Percentiles rank a stretch among this genome's conserved stretches.
Evolutionary conservation across 257 asterid genomes (phyloP).

Genomic region (Fraxinus pennsylvanica): DNA sequence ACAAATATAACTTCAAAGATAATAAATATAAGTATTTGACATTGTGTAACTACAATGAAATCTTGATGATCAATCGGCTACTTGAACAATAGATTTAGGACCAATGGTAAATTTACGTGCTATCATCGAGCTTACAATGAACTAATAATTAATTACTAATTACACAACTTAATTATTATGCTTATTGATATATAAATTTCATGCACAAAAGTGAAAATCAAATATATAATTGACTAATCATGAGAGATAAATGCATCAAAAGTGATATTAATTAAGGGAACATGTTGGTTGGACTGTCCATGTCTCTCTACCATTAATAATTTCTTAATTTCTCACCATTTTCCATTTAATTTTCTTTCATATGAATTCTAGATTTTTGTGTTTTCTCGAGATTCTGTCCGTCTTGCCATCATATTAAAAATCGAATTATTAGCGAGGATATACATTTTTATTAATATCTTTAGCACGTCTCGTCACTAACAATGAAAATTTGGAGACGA

Average conservation of each 20-base stretch:
- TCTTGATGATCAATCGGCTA: background rate
- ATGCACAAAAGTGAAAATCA: background rate
- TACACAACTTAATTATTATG: background rate
- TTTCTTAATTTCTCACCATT: background rate
- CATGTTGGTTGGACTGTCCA: slow-evolving; percentile 39
- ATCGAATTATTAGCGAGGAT: no score
- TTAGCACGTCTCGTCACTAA: no score
- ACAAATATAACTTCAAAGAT: background rate
- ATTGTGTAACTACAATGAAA: background rate
- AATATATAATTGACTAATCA: background rate
- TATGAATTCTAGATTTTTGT: background rate
- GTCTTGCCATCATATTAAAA: no score
- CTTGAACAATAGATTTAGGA: background rate
- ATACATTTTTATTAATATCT: no score
- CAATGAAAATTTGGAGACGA: background rate
- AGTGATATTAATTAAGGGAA: slow-evolving; percentile 7
- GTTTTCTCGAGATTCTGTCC: no score
- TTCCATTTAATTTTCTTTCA: slow-evolving; percentile 14
- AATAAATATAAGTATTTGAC: background rate
- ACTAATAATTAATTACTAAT: background rate
- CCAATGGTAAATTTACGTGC: background rate
- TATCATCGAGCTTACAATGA: background rate
- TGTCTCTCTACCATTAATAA: slow-evolving; percentile 15
- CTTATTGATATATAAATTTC: background rate
- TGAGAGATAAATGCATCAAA: slow-evolving; percentile 16